phyloP scores from a whole-genome alignment of 169 alveolate genomes.

The Eimeria necatrix region DNA sequence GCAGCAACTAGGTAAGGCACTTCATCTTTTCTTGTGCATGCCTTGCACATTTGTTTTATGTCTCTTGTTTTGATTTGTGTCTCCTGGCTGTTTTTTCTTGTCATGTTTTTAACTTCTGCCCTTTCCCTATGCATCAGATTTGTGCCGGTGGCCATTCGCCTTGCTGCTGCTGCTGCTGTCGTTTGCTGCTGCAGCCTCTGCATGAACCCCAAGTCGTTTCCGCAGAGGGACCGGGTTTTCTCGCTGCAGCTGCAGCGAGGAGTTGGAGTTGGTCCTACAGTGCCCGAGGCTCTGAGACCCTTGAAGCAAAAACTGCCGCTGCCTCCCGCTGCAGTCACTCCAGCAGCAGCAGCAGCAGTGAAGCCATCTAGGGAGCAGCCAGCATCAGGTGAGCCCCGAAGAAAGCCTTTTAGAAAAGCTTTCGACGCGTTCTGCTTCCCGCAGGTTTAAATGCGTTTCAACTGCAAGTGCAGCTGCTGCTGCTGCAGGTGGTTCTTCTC shows the following conservation, averaged over 20 bases:
- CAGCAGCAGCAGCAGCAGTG: neutral
- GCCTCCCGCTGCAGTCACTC: neutral
- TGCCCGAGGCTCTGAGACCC: conserved; percentile 9
- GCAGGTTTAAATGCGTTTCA: neutral
- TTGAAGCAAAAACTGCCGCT: neutral
- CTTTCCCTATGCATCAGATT: neutral
- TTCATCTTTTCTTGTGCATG: neutral
- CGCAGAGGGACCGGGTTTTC: conserved; percentile 4
- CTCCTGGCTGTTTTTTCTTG: neutral
- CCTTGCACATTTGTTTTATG: neutral
- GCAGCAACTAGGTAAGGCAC: neutral
- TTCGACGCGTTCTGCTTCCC: too few species aligned
- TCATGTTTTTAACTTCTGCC: neutral
- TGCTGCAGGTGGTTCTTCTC: neutral
- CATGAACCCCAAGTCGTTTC: conserved; percentile 25
- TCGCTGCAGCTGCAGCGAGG: neutral
- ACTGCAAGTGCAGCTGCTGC: neutral
- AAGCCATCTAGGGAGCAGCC: neutral
- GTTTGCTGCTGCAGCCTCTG: conserved; percentile 19
- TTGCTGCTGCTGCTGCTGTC: neutral
- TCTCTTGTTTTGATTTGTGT: neutral
- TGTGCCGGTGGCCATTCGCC: neutral
- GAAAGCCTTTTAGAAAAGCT: neutral
- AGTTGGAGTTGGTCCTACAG: neutral
- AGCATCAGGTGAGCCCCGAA: neutral